Evolutionary conservation across 768 basidiomycete species (phyloP).

Genomic region (Amyloporia xantha): DNA sequence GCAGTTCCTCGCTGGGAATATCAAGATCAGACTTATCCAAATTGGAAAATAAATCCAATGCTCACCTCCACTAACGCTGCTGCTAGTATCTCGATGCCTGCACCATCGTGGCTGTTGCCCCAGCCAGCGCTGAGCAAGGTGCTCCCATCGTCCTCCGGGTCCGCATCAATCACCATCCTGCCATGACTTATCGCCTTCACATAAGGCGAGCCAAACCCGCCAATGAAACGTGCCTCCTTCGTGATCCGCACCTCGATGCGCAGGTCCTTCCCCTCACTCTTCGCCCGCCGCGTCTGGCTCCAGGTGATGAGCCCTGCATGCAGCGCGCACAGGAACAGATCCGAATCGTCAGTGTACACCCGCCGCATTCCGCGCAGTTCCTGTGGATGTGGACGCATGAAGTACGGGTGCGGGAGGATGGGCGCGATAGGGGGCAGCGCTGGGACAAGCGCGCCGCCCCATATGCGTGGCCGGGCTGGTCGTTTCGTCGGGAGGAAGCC

Average conservation of each 20-base stretch:
- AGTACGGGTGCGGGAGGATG: conserved; percentile 6
- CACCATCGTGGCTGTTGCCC: conserved; percentile 77
- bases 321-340: conserved; percentile 60
- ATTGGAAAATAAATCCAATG: conserved; percentile 1
- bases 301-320: conserved; percentile 52
- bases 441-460: conserved; percentile 58
- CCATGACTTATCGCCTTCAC: conserved; percentile 4
- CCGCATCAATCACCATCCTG: conserved; percentile 7
- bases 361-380: conserved; percentile 33
- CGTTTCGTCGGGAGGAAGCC: conserved; percentile 50
- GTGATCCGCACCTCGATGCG: conserved; percentile 36
- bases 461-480: conserved; percentile 51
- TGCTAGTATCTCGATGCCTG: conserved; percentile 63
- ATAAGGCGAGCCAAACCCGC: conserved; percentile 32
- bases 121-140: conserved; percentile 44
- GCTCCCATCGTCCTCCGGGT: conserved; percentile 23
- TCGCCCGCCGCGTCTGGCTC: conserved; percentile 34
- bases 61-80: conserved; percentile 61
- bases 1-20: conserved; percentile 42
- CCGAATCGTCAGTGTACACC: conserved; percentile 75
- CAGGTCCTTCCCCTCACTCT: conserved; percentile 32
- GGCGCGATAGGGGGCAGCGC: conserved; percentile 26
- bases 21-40: not conserved
- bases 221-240: conserved; percentile 38
- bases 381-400: conserved; percentile 16